Base-by-base conservation (phyloP, 106 monocot genomes). In the Vanilla planifolia region DNA sequence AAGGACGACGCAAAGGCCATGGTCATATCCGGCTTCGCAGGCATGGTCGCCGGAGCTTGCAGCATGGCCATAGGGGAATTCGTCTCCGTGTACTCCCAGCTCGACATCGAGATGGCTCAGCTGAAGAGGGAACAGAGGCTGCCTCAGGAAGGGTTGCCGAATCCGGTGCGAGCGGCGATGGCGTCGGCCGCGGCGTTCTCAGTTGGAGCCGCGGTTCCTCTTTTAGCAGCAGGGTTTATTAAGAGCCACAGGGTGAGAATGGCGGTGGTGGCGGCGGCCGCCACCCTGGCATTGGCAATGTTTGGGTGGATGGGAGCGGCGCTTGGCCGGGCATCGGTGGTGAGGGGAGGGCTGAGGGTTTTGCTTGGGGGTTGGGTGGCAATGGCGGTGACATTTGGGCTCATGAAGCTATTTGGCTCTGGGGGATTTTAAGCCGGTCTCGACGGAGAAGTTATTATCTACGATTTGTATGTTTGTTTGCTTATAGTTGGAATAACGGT, bases 41-140 rank as follows among this genome's bases (percentile, higher is more conserved):
- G 78, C 8, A 69, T 89, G 9, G 71, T 89, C 5, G 89, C 81
- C 8, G 89, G 85, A 3, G 89, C 89, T 0, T 85, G 80, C 67
- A 85, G 85, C 75, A 89, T 89, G 89, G 89, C 81, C 15, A 85
- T 85, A 29, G 89, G 89, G 11, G 89, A 89, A 69, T 89, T 73
- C 61, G 85, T 89, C 11, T 89, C 84, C 2, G 89, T 89, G 8
- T 68, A 70, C 58, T 73, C 80, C 16, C 89, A 89, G 75, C 28
- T 67, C 51, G 89, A 89, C 42, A 76, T 81, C 4, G 85, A 85
- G 63, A 28, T 65, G n/a, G 72, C 79, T 2, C 68, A 84, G 50
- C 32, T 68, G 61, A 70, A 64, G 43, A 59, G 83, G 53, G 63
- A 58, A 51, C 13, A 15, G 44, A 47, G 17, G 55, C 8, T n/a